Evolutionary conservation across 2,329 filamentous ascomycete species (phyloP).

Genomic region (Eutypa lata): DNA sequence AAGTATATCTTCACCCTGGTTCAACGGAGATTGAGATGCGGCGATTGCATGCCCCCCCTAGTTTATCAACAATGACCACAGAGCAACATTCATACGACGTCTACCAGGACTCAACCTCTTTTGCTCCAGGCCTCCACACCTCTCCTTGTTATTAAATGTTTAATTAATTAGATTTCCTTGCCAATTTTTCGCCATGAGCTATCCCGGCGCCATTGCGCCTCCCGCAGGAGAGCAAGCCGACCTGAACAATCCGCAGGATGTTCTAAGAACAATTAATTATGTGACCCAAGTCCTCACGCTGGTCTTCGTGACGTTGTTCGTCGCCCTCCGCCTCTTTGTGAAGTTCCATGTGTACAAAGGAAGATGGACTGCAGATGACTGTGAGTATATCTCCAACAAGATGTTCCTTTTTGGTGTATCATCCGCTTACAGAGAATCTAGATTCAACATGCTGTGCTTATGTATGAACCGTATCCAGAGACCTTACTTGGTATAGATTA

Average conservation of each 20-base stretch:
- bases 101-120: no score
- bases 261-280: conserved; percentile 23
- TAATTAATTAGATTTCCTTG: neutral
- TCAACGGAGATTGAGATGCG: no score
- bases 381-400: conserved; percentile 12
- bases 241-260: conserved; percentile 23
- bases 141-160: neutral
- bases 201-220: conserved; percentile 18
- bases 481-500: neutral
- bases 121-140: neutral
- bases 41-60: no score
- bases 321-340: conserved; percentile 22
- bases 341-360: conserved; percentile 17
- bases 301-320: conserved; percentile 21
- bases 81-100: no score
- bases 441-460: neutral
- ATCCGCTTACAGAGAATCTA: neutral
- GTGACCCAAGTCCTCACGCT: conserved; percentile 26
- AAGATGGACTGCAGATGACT: conserved; percentile 22
- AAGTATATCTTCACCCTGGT: no score
- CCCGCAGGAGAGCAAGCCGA: conserved; percentile 23
- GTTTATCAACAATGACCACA: no score
- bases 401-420: neutral
- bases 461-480: neutral
- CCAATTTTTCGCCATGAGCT: neutral